Evolutionary conservation across 1,284 basidiomycete species (phyloP), one percentile per base, ranked within the genome.

Genomic region (Termitomyces sp.): DNA sequence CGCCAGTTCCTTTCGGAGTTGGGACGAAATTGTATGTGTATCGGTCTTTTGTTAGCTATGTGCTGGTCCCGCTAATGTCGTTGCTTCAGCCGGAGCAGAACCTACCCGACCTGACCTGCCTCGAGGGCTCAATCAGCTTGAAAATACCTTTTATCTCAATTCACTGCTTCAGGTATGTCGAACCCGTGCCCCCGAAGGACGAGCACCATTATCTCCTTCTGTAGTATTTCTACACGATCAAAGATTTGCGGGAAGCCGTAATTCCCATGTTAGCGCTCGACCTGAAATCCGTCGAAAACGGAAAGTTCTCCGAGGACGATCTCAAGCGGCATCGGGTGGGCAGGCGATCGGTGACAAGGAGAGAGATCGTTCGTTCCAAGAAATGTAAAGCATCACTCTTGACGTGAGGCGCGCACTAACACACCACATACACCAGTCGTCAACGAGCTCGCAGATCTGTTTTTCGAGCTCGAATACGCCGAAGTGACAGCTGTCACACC

Each of bases 151-250:
- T 66, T 96, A 95, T 67, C 77, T 96, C 50, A 95, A 95, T 66
- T 94, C 91, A 16, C 71, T 93, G 21, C 73, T 93, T 1, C 88
- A 91, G 75, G 86, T 84, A 59, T 19, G 68, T 13, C 18, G 3
- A 24, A 16, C 33, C 4, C 18, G 7, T 41, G 28, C 41, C 16
- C 49, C 50, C 6, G 9, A 18, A 26, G 28, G 16, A 33, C 52
- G 21, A 28, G n/a, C 35, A 3, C 24, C 24, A 16, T 45, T 31
- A 19, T 49, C 10, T 14, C 30, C 1, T 7, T 39, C 14, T 34
- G n/a, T 68, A 95, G 83, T 97, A 97, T 68, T 94, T 97, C 66
- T 96, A 93, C 68, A 94, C 93, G n/a, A 91, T 97, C 68, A 87
- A 82, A 63, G 89, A 93, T 44, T 76, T 97, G 26, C 81, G 93